Conservation (phyloP, 495 filamentous ascomycete genomes). For the Xanthoparmelia taractica region DNA sequence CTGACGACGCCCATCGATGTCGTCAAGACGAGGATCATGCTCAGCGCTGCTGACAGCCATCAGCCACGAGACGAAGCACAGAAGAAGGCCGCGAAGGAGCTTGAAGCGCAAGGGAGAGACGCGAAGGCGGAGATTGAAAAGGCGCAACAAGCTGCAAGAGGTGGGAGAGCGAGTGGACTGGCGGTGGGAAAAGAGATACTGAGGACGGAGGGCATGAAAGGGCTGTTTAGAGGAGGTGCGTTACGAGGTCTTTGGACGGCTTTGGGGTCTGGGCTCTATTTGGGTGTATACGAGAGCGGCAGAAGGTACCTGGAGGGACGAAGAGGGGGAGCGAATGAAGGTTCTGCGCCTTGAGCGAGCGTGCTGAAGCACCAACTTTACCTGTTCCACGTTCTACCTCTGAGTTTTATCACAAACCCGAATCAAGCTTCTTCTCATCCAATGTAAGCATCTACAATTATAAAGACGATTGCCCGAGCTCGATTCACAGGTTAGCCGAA, state of each 20-base stretch:
- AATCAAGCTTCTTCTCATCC: too few relatives aligned
- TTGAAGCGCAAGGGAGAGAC: slow-evolving; percentile 25
- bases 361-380: too few relatives aligned
- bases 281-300: slow-evolving; percentile 77
- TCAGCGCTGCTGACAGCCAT: slow-evolving; percentile 37
- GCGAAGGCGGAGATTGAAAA: slow-evolving; percentile 27
- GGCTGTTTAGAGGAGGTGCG: slow-evolving; percentile 69
- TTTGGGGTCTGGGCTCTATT: slow-evolving; percentile 71
- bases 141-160: slow-evolving; percentile 63
- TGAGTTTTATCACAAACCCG: neutral
- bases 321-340: slow-evolving; percentile 32
- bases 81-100: slow-evolving; percentile 40
- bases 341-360: slow-evolving; percentile 22
- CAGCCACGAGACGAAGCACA: slow-evolving; percentile 23
- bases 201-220: slow-evolving; percentile 54
- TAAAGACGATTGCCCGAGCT: too few relatives aligned
- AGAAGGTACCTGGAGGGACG: slow-evolving; percentile 59
- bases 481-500: too few relatives aligned
- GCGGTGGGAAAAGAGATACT: slow-evolving; percentile 56
- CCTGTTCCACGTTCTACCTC: neutral
- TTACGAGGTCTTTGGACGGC: slow-evolving; percentile 76
- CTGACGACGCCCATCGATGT: slow-evolving; percentile 79
- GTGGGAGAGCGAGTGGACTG: slow-evolving; percentile 60
- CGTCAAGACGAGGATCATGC: slow-evolving; percentile 75
- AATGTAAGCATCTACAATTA: too few relatives aligned